Evolutionary conservation across 2,329 filamentous ascomycete species (phyloP).

Genomic region (Fusarium kyushuense): DNA sequence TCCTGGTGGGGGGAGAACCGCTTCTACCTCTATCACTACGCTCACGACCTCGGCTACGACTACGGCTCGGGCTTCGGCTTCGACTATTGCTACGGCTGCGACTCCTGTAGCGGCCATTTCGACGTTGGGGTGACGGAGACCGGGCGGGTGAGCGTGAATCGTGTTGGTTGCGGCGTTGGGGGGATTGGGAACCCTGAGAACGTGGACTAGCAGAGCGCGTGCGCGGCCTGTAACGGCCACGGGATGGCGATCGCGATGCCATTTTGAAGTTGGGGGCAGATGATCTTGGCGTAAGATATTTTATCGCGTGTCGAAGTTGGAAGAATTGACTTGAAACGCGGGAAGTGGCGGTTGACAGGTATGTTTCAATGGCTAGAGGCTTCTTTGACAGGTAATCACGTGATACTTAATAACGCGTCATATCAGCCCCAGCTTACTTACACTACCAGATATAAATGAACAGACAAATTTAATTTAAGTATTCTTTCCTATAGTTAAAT

Average conservation of each 20-base stretch:
- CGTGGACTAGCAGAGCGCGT: constrained; percentile 53
- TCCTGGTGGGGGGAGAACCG: constrained; percentile 56
- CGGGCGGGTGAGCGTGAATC: constrained; percentile 53
- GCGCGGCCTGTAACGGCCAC: constrained; percentile 50
- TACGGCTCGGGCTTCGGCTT: constrained; percentile 48
- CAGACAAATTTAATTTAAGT: neutral
- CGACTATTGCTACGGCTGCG: constrained; percentile 45
- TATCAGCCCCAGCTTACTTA: neutral
- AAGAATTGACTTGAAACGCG: constrained; percentile 20
- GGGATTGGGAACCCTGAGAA: constrained; percentile 53
- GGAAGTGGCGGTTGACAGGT: constrained; percentile 10
- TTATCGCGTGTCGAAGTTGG: constrained; percentile 23
- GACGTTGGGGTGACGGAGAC: constrained; percentile 50
- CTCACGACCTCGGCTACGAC: constrained; percentile 50
- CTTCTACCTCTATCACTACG: constrained; percentile 55
- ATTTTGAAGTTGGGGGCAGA: constrained; percentile 34
- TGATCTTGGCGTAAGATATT: constrained; percentile 6
- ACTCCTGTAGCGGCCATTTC: constrained; percentile 51
- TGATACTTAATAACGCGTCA: constrained; percentile 22
- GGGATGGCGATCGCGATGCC: constrained; percentile 51
- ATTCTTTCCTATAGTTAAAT: neutral
- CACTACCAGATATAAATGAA: neutral
- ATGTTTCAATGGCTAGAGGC: constrained; percentile 11
- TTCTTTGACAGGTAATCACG: constrained; percentile 41
- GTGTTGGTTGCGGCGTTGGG: constrained; percentile 47